These are phyloP conservation scores for Elongisporangium prolatum DNA, from an alignment of 352 stramenopile species.

Conservation along the genomic window DNA sequence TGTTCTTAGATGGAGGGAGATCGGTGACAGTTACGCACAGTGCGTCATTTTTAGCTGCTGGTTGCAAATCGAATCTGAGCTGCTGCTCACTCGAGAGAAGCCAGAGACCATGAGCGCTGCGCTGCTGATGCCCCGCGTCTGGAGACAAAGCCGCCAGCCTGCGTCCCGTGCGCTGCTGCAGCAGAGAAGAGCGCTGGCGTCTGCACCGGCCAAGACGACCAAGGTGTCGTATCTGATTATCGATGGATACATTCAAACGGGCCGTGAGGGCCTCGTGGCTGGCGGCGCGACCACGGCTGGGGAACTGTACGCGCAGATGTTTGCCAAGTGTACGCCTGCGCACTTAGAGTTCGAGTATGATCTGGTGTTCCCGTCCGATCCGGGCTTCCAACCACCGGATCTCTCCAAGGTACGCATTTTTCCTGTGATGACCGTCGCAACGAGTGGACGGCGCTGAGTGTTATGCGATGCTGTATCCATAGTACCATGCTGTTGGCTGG, in stretches of 20 bases:
- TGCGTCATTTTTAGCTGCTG: neutral
- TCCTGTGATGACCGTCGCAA: neutral
- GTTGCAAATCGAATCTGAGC: neutral
- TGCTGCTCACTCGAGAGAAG: neutral
- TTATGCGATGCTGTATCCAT: slow-evolving; percentile 6
- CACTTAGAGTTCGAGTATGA: slow-evolving; percentile 38
- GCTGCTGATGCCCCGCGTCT: neutral
- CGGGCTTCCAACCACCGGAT: slow-evolving; percentile 44
- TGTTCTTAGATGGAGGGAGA: neutral
- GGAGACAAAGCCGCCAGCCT: neutral
- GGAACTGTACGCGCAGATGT: slow-evolving; percentile 66
- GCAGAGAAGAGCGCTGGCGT: neutral
- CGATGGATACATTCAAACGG: slow-evolving; percentile 64
- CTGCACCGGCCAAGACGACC: slow-evolving; percentile 7
- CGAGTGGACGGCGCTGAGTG: neutral
- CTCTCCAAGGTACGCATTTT: slow-evolving; percentile 29
- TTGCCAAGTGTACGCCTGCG: slow-evolving; percentile 43
- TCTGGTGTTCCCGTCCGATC: slow-evolving; percentile 57
- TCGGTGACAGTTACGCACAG: neutral
- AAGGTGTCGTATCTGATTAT: slow-evolving; percentile 59
- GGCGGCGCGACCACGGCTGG: slow-evolving; percentile 64
- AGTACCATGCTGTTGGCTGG: slow-evolving; percentile 77
- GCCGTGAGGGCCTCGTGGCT: slow-evolving; percentile 48
- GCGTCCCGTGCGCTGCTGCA: neutral
- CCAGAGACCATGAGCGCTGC: neutral